A percentile compares a stretch with the other conserved stretches of the same genome.
Evolutionary conservation across 768 basidiomycete genomes (phyloP).

Genomic region (Leccinum olivaceopallidum): DNA sequence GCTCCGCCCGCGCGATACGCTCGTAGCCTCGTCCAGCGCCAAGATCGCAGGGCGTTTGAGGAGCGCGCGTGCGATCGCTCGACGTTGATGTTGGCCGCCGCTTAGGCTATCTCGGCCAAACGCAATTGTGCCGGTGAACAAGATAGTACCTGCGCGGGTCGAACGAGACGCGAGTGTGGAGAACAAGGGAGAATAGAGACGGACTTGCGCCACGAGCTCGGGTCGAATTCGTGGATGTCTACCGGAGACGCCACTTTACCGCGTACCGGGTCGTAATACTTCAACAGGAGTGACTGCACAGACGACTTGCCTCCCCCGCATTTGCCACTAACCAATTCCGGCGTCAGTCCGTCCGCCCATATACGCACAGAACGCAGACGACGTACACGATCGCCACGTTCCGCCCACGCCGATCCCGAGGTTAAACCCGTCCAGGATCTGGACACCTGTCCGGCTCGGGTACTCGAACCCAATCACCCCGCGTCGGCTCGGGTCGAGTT

Average conservation of each 20-base stretch:
- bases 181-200: background rate
- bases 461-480: constrained; percentile 29
- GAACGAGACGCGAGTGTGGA: too few species aligned
- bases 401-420: constrained; percentile 78
- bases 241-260: constrained; percentile 80
- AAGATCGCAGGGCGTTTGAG: constrained; percentile 87
- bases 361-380: background rate
- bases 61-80: constrained; percentile 84
- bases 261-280: constrained; percentile 87
- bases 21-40: constrained; percentile 88
- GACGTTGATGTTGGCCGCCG: constrained; percentile 79
- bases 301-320: constrained; percentile 96
- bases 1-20: constrained; percentile 39
- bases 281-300: constrained; percentile 79
- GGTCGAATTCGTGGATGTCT: constrained; percentile 85
- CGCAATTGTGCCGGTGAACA: constrained; percentile 92
- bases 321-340: constrained; percentile 57
- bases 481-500: constrained; percentile 40
- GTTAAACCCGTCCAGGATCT: constrained; percentile 80
- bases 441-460: constrained; percentile 78
- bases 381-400: constrained; percentile 91
- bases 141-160: constrained; percentile 54
- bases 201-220: constrained; percentile 79
- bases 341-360: background rate
- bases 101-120: constrained; percentile 45